Conservation (phyloP, 495 filamentous ascomycete genomes). For the Sphaerosporella brunnea region DNA sequence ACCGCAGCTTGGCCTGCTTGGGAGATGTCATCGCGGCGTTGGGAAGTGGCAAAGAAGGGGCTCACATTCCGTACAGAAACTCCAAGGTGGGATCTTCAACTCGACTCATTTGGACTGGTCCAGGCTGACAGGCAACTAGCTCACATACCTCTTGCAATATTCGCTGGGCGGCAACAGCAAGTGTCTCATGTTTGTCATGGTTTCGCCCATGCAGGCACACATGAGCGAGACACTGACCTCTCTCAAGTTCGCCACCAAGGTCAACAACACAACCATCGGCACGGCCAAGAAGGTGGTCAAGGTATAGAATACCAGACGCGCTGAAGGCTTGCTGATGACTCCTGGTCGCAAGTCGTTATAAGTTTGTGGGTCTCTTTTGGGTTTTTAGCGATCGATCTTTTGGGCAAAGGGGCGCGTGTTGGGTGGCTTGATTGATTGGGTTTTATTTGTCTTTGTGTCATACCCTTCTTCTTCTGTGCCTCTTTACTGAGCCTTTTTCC, state of each 20-base stretch:
- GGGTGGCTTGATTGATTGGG: background rate
- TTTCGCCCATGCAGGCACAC: conserved; percentile 80
- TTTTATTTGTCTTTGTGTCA: background rate
- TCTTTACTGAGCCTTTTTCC: background rate
- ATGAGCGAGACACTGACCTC: conserved; percentile 85
- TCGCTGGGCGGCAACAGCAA: conserved; percentile 89
- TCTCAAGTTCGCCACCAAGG: conserved; percentile 92
- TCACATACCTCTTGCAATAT: conserved; percentile 90
- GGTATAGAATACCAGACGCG: background rate
- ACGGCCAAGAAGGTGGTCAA: conserved; percentile 19
- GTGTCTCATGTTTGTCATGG: conserved; percentile 99
- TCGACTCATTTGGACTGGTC: too few species aligned
- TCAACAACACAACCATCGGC: conserved; percentile 27
- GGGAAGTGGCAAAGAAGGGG: conserved; percentile 67
- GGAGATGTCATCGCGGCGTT: conserved; percentile 89
- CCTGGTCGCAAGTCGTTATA: background rate
- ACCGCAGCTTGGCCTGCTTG: conserved; percentile 75
- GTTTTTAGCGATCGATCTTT: too few species aligned
- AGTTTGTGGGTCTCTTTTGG: background rate
- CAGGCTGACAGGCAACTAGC: conserved; percentile 31
- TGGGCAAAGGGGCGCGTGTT: background rate
- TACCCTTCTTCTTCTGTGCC: background rate
- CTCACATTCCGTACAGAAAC: conserved; percentile 85
- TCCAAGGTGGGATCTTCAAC: conserved; percentile 49
- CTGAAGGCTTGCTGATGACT: background rate